A percentile compares a stretch with the other conserved stretches of the same genome.
These are phyloP conservation scores for Hypsizygus marmoreus DNA, from an alignment of 768 basidiomycete species.

Conservation along the genomic window DNA sequence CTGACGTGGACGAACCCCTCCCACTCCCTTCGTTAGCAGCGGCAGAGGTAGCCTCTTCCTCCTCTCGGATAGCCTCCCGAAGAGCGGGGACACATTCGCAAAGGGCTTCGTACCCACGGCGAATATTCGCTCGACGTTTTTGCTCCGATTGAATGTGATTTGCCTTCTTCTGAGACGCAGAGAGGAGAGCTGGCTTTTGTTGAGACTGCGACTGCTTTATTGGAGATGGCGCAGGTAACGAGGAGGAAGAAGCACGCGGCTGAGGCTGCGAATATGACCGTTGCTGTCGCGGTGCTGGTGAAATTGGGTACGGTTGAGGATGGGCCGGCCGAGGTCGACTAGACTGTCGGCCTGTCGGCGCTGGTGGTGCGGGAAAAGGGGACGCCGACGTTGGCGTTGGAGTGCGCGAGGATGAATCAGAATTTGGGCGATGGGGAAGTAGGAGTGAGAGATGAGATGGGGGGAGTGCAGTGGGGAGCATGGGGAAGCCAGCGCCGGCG, in stretches of 20 bases:
- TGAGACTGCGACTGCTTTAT: constrained; percentile 10
- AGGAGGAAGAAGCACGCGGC: background rate
- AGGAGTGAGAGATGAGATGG: constrained; percentile 10
- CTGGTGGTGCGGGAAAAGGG: constrained; percentile 16
- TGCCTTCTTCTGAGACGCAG: constrained; percentile 85
- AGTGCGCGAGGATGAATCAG: constrained; percentile 24
- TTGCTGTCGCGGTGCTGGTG: constrained; percentile 10
- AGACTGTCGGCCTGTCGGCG: constrained; percentile 10
- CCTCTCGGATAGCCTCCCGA: constrained; percentile 75
- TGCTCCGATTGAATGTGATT: constrained; percentile 96
- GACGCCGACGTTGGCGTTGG: constrained; percentile 22
- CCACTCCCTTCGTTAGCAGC: constrained; percentile 21
- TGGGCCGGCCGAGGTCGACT: constrained; percentile 15
- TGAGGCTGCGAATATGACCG: constrained; percentile 2
- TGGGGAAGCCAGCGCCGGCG: constrained; percentile 7
- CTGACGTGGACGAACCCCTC: constrained; percentile 24
- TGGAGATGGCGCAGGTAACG: constrained; percentile 7
- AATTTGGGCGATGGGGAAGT: constrained; percentile 14
- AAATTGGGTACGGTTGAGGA: constrained; percentile 19
- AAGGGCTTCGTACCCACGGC: constrained; percentile 84
- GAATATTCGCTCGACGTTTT: constrained; percentile 89
- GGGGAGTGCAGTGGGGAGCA: constrained; percentile 9
- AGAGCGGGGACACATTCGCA: constrained; percentile 84
- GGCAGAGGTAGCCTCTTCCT: constrained; percentile 60
- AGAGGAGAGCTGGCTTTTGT: constrained; percentile 57